Evolutionary conservation across 176 grass and related monocot species (phyloP).

Genomic region (Aegilops sharonensis): DNA sequence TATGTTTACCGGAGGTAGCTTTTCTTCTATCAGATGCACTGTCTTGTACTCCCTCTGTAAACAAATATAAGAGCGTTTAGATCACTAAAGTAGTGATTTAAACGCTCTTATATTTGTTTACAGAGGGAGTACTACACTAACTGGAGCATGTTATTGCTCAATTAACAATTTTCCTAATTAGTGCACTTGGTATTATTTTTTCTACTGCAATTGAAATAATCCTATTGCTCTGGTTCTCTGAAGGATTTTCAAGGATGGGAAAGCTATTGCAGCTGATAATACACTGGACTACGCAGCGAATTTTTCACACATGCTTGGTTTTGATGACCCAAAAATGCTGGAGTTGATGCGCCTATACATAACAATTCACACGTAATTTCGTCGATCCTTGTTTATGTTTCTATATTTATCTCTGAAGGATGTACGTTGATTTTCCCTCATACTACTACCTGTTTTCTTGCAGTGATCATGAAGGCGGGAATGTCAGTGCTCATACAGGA

Average conservation of each 20-base stretch:
- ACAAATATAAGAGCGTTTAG: too few species aligned
- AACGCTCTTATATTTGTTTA: too few species aligned
- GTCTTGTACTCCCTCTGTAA: not conserved
- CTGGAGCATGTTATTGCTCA: not conserved
- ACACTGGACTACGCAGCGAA: conserved; percentile 85
- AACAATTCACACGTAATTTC: conserved; percentile 88
- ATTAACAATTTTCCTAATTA: conserved; percentile 16
- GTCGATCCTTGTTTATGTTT: conserved; percentile 20
- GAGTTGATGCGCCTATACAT: conserved; percentile 98
- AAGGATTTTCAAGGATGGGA: conserved; percentile 90
- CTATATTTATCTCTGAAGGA: conserved; percentile 13
- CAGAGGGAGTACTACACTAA: not conserved
- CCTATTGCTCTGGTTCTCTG: conserved; percentile 20
- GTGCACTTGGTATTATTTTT: not conserved
- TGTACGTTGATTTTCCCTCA: conserved; percentile 16
- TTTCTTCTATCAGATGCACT: conserved; percentile 17
- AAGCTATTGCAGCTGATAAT: conserved; percentile 72
- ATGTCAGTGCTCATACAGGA: conserved; percentile 97
- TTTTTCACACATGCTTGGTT: conserved; percentile 98
- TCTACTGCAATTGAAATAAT: conserved; percentile 13
- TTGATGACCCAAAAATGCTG: conserved; percentile 96
- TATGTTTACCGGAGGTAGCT: conserved; percentile 91
- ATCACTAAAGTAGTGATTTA: too few species aligned
- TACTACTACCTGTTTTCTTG: conserved; percentile 14
- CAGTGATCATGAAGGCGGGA: conserved; percentile 97